These are phyloP conservation scores for Alternaria sp. DNA, from an alignment of 2,329 filamentous ascomycete species.

Conservation along the genomic window DNA sequence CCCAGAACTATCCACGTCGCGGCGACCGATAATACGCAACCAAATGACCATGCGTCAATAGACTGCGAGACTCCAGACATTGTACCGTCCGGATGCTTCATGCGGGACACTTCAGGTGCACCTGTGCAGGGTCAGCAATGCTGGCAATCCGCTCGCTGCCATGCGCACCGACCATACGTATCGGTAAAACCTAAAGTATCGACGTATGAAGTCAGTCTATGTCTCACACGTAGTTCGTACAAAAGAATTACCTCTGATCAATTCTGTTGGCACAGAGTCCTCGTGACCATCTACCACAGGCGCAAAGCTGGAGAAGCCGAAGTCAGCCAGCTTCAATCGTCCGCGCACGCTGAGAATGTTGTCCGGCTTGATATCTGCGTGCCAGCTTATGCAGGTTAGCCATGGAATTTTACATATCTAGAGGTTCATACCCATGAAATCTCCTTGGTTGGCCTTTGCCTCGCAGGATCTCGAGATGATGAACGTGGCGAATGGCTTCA, in stretches of 20 bases:
- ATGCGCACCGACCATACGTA: too few species aligned
- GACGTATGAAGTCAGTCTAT: too few species aligned
- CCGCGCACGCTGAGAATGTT: slow-evolving; percentile 50
- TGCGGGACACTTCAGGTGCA: slow-evolving; percentile 21
- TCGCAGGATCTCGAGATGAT: slow-evolving; percentile 20
- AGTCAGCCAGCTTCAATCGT: slow-evolving; percentile 50
- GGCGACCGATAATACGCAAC: slow-evolving; percentile 49
- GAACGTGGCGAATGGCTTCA: slow-evolving; percentile 34
- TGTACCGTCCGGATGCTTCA: slow-evolving; percentile 1
- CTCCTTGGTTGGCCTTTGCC: neutral
- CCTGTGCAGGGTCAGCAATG: too few species aligned
- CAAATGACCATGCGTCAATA: slow-evolving; percentile 51
- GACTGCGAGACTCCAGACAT: slow-evolving; percentile 23
- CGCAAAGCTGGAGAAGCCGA: slow-evolving; percentile 42
- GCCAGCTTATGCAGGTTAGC: slow-evolving; percentile 39
- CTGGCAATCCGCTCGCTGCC: too few species aligned
- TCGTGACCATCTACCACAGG: slow-evolving; percentile 5
- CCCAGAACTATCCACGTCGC: slow-evolving; percentile 50
- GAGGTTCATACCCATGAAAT: neutral
- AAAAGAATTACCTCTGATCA: too few species aligned
- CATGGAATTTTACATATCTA: neutral
- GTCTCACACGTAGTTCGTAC: too few species aligned
- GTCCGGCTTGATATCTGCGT: slow-evolving; percentile 54
- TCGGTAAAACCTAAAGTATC: slow-evolving; percentile 46
- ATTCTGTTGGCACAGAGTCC: neutral